These are phyloP conservation scores for Ramaria rubella DNA, from an alignment of 768 basidiomycete species.

Conservation along the genomic window DNA sequence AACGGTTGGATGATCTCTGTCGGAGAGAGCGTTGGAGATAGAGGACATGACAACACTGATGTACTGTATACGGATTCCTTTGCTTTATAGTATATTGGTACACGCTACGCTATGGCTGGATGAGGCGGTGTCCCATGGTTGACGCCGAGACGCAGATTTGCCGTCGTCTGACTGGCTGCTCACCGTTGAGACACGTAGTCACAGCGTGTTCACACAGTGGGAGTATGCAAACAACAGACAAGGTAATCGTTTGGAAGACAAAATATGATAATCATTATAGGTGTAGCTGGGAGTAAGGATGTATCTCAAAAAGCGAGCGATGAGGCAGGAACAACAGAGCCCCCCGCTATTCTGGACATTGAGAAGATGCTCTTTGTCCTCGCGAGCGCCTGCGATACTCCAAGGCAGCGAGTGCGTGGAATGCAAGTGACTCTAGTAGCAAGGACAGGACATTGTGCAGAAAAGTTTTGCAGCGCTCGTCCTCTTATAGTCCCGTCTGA, in stretches of 20 bases:
- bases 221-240: no score
- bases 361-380: conserved; percentile 2
- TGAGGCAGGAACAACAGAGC: not conserved
- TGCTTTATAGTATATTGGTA: not conserved
- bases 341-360: conserved; percentile 4
- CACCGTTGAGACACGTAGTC: not conserved
- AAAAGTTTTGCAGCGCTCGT: no score
- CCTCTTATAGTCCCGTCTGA: no score
- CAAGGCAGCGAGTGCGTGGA: conserved; percentile 2
- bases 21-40: not conserved
- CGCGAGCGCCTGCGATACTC: conserved; percentile 5
- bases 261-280: not conserved
- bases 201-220: not conserved
- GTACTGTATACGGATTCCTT: not conserved
- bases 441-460: not conserved
- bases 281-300: not conserved
- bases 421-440: conserved; percentile 8
- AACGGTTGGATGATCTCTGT: not conserved
- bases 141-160: not conserved
- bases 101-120: no score
- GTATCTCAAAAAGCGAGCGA: conserved; percentile 7
- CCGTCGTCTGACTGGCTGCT: not conserved
- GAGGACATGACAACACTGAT: not conserved
- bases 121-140: conserved; percentile 3
- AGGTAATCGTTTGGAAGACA: not conserved